Conservation (phyloP, 768 basidiomycete species). For the Pisolithus microcarpus region DNA sequence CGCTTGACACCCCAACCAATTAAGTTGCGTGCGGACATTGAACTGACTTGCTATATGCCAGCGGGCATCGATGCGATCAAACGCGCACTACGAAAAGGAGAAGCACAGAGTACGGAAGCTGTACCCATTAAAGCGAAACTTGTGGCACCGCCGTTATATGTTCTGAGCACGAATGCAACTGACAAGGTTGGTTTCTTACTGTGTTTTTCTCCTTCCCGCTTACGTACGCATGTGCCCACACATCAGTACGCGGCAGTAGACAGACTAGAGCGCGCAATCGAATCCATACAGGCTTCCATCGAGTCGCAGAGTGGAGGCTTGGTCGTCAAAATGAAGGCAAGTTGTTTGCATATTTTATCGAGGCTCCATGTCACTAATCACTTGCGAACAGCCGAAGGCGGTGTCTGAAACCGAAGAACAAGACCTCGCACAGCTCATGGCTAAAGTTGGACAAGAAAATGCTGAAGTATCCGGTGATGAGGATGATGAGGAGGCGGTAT, state of each 20-base stretch:
- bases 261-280: constrained; percentile 87
- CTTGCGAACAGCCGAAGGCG: constrained; percentile 74
- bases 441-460: constrained; percentile 88
- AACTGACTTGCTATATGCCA: constrained; percentile 93
- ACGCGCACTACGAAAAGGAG: constrained; percentile 82
- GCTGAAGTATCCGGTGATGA: constrained; percentile 95
- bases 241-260: constrained; percentile 80
- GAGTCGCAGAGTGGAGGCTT: constrained; percentile 79
- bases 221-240: not conserved
- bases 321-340: constrained; percentile 93
- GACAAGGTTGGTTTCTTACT: constrained; percentile 61
- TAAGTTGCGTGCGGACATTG: constrained; percentile 96
- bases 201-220: not conserved
- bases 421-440: constrained; percentile 96
- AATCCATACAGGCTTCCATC: constrained; percentile 80
- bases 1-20: constrained; percentile 97
- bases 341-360: not conserved
- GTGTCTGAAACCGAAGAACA: constrained; percentile 97
- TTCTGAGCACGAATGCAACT: constrained; percentile 91
- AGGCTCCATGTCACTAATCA: not conserved
- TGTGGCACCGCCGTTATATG: constrained; percentile 94
- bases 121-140: constrained; percentile 97
- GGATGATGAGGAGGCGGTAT: constrained; percentile 57
- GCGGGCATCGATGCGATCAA: constrained; percentile 97
- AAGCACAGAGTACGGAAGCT: constrained; percentile 76